Conservation (phyloP, 805 yeast species). For the Lipomyces kockii region DNA sequence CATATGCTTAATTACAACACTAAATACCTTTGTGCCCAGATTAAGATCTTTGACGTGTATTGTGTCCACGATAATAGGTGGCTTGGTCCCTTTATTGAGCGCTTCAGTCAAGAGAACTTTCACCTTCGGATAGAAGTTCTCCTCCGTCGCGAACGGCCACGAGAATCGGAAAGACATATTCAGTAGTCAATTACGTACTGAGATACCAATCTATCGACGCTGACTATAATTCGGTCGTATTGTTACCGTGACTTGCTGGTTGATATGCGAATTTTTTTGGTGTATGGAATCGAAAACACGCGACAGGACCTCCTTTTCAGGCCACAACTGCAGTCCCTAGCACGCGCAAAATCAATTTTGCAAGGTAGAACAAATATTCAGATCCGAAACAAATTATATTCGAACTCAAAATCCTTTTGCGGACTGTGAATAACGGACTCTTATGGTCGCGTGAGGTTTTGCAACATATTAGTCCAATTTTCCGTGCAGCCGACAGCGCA, state of each 20-base stretch:
- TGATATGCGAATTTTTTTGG: not conserved
- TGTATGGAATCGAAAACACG: not conserved
- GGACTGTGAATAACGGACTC: not conserved
- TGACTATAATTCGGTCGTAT: not conserved
- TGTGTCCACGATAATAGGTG: conserved; percentile 70
- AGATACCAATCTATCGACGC: not conserved
- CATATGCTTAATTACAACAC: not conserved
- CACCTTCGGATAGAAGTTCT: conserved; percentile 64
- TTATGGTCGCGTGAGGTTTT: not conserved
- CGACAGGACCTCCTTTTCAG: not conserved
- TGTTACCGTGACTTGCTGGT: not conserved
- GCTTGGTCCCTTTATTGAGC: conserved; percentile 68
- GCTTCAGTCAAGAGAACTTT: conserved; percentile 70
- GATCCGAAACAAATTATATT: not conserved
- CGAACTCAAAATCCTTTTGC: not conserved
- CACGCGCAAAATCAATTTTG: not conserved
- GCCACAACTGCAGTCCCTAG: not conserved
- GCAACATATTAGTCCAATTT: not conserved
- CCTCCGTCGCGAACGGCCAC: conserved; percentile 75
- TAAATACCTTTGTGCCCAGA: conserved; percentile 62
- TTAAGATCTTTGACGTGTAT: conserved; percentile 70
- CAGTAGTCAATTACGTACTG: not conserved
- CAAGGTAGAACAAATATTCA: not conserved
- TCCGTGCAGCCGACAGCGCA: not conserved
- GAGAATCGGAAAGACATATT: conserved; percentile 76